phyloP scores from a whole-genome alignment of 805 yeast genomes.

The Monosporozyma unispora region DNA sequence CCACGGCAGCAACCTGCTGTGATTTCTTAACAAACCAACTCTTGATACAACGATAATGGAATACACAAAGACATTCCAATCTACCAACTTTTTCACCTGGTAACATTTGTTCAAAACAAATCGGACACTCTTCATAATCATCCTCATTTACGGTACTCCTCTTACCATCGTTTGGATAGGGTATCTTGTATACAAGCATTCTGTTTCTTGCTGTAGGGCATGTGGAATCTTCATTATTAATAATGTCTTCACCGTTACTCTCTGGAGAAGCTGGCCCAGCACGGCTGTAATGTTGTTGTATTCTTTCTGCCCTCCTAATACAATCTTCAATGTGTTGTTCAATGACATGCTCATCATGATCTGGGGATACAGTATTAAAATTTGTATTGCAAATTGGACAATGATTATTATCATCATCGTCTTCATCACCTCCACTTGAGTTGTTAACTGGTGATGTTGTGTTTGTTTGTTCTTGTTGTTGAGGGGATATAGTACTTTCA shows the following conservation, averaged over 20 bases:
- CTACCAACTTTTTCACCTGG: conserved; percentile 89
- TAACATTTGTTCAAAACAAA: conserved; percentile 80
- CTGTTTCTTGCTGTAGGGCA: conserved; percentile 39
- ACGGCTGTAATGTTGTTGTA: conserved; percentile 43
- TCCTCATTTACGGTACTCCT: neutral
- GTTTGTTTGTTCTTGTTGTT: neutral
- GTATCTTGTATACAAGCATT: conserved; percentile 67
- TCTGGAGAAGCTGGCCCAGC: conserved; percentile 19
- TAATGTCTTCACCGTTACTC: conserved; percentile 5
- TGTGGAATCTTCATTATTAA: conserved; percentile 6
- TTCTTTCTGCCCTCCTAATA: conserved; percentile 46
- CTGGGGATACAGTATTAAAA: conserved; percentile 2
- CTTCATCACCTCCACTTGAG: neutral
- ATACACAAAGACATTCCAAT: conserved; percentile 87
- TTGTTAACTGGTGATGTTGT: neutral
- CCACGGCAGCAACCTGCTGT: conserved; percentile 30
- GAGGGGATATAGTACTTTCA: neutral
- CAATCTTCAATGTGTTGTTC: conserved; percentile 70
- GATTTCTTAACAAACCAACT: conserved; percentile 87
- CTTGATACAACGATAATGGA: conserved; percentile 84
- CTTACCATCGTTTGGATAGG: conserved; percentile 12
- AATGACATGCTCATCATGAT: conserved; percentile 24
- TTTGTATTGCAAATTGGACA: conserved; percentile 36
- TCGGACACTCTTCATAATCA: conserved; percentile 73
- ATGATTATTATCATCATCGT: conserved; percentile 6